Base-by-base conservation (phyloP, 768 basidiomycete species). In the Tulasnella sp. region DNA sequence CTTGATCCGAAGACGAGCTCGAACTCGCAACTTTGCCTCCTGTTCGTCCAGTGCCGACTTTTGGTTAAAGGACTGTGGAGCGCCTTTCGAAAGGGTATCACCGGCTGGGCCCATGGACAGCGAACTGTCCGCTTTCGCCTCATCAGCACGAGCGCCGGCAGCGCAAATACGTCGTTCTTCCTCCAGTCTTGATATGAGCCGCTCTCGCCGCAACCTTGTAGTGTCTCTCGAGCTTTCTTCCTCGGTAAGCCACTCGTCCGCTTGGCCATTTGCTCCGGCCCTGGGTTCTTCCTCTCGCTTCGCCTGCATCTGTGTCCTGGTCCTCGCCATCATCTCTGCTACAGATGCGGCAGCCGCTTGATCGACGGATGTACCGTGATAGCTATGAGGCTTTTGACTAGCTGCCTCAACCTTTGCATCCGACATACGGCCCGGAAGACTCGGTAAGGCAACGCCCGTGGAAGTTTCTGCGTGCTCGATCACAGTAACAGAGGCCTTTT, bases 281-380 rank as follows among this genome's bases (percentile, higher is more conserved):
- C 30, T 44, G 42, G 2, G 34, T 45, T 56, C 42, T 21, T 41
- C 54, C 29, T 44, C 25, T 10, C 42, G 54, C 15, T 31, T 43
- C 24, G 42, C 22, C 9, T 27, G 29, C 38, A 56, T 22, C 42
- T 56, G 21, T 1, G 17, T n/a, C 22, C 54, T 34, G 4, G 54
- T 56, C 41, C 44, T 27, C 21, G 21, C 54, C 54, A 56, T 56
- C 25, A 46, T 46, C 15, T 56, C 54, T 4, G 54, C 41, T 22
- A 56, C 44, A 17, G 42, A 43, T 22, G 54, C 34, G 25, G 54
- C 24, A 17, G 42, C 22, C 21, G 15, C 44, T 2, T 56, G 7
- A 10, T 27, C 42, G 24, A 10, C 41, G 17, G 54, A 38, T 7
- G 15, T 38, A 15, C 7, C 15, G 34, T 15, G n/a, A 5, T 38